Evolutionary conservation across 306 rosid genomes (phyloP).

Genomic region (Quercus cerris): DNA sequence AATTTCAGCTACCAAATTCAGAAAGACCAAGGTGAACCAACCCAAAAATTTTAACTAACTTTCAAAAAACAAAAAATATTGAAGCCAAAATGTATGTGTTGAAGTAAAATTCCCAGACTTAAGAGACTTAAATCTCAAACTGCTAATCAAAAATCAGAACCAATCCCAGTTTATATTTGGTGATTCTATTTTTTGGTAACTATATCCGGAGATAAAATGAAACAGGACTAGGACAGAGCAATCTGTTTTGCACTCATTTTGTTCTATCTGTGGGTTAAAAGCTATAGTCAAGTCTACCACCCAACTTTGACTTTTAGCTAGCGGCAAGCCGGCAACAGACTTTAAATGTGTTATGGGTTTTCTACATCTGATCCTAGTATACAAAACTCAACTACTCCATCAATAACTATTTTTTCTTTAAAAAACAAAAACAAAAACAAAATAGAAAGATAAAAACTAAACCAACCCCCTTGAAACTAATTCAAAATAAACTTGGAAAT

Average conservation of each 20-base stretch:
- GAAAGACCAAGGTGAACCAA: slow-evolving; percentile 4
- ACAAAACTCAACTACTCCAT: slow-evolving; percentile 2
- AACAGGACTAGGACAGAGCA: slow-evolving; percentile 1
- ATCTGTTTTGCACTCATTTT: not conserved
- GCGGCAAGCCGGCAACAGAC: slow-evolving; percentile 18
- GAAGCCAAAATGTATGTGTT: slow-evolving; percentile 3
- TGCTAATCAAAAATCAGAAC: not conserved
- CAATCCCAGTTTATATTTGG: slow-evolving; percentile 18
- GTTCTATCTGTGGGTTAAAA: slow-evolving; percentile 15
- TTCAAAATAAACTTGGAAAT: not conserved
- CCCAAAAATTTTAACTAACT: not conserved
- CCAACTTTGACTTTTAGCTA: slow-evolving; percentile 49
- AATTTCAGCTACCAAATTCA: not conserved
- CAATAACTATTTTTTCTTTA: not conserved
- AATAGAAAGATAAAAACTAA: not conserved
- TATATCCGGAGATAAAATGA: slow-evolving; percentile 19
- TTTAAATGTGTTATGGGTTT: slow-evolving; percentile 29
- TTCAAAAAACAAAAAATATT: not conserved
- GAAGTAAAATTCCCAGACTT: slow-evolving; percentile 18
- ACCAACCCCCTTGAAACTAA: not conserved
- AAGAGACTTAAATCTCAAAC: not conserved
- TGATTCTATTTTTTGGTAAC: not conserved
- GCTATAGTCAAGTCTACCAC: slow-evolving; percentile 3
- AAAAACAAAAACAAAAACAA: not conserved
- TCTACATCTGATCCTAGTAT: not conserved